Base-by-base conservation (phyloP, 2,329 filamentous ascomycete species). In the Aureobasidium sp. region DNA sequence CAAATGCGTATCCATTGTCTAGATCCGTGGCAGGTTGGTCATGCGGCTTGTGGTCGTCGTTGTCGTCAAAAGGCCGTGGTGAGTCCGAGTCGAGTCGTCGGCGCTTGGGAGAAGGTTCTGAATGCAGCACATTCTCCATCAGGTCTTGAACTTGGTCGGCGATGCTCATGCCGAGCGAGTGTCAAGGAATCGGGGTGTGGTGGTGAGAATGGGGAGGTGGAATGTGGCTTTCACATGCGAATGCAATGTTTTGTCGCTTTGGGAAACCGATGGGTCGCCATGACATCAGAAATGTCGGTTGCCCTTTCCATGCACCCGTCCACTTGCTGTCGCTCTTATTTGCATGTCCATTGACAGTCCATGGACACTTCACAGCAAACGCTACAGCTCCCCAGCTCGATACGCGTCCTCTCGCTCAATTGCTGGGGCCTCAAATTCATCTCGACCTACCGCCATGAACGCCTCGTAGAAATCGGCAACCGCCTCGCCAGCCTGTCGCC, bases 401-500 rank as follows among this genome's bases (percentile, higher is more conserved):
- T 97, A 66, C 85, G 86, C 64, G 77, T 97, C 61, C 74, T 96
- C 59, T 93, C 88, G 4, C 81, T 95, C 68, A 98, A 98, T 71
- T 96, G 90, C 80, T 97, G 93, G 91, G 93, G 93, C 48, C 82
- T 97, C 57, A 91, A 94, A 64, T 89, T 83, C 72, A 78, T 97
- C 64, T 84, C 90, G 48, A 84, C 84, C 60, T 80, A 87, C 60
- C 88, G 90, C 60, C 74, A 79, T 59, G 84, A 86, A 62, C 88
- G 93, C 38, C 79, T 97, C 47, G 71, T 78, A 25, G 88, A 95
- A 68, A 96, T 97, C 64, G 91, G 89, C 51, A 83, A 79, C 58
- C 86, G 86, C 58, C 79, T 97, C 58, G 85, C 88, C 59, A 69
- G 75, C 37, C 77, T 81, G 54, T 71, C 78, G 16, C 87, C 87